A percentile compares a stretch with the other conserved stretches of the same genome.
These are phyloP conservation scores for Lichtheimia ornata DNA, from an alignment of 371 early-diverging fungal species.

Conservation along the genomic window DNA sequence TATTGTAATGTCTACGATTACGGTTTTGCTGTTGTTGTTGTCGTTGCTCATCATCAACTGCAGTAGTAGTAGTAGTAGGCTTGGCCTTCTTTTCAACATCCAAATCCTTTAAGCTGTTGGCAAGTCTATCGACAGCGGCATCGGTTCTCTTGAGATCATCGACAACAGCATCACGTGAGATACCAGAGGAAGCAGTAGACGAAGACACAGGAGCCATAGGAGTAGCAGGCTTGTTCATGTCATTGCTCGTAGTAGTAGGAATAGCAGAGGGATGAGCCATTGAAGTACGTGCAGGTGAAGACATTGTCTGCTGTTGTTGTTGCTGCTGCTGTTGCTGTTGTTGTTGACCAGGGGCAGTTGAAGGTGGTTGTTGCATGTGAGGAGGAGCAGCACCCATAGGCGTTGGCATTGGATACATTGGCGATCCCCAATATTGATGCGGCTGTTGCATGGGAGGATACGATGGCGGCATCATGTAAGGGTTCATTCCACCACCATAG, in stretches of 20 bases:
- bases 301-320: conserved; percentile 21
- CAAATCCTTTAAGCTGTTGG: conserved; percentile 8
- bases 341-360: conserved; percentile 20
- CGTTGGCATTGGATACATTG: conserved; percentile 26
- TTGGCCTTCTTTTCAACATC: conserved; percentile 3
- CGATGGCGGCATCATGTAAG: conserved; percentile 36
- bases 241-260: conserved; percentile 9
- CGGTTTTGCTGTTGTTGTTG: conserved; percentile 8
- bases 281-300: conserved; percentile 24
- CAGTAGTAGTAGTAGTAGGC: neutral
- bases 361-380: conserved; percentile 13
- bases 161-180: too few species aligned
- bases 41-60: neutral
- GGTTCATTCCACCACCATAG: conserved; percentile 36
- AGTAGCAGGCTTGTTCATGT: conserved; percentile 9
- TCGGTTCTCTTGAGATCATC: conserved; percentile 1
- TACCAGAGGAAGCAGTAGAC: too few species aligned
- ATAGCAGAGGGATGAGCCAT: conserved; percentile 1
- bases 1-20: conserved; percentile 5
- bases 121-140: conserved; percentile 9
- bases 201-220: conserved; percentile 3
- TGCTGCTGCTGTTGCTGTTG: conserved; percentile 35
- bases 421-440: conserved; percentile 26
- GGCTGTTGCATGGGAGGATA: conserved; percentile 20
- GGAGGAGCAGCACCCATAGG: conserved; percentile 18